Base-by-base conservation (phyloP, 2,329 filamentous ascomycete species). In the Amauroascus niger region DNA sequence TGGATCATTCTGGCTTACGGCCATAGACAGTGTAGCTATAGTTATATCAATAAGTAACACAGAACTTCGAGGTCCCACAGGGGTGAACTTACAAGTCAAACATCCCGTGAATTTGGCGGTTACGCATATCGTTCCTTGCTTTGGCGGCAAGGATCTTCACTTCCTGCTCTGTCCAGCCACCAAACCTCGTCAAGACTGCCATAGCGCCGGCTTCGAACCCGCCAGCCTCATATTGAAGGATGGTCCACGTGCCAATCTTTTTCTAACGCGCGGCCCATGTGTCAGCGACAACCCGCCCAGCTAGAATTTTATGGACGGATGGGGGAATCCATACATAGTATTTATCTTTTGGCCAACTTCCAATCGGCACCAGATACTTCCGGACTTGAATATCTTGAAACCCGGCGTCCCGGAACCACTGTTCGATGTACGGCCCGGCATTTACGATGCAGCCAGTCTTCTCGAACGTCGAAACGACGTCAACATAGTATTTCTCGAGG, bases 311-410 rank as follows among this genome's bases (percentile, higher is more conserved):
- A 39, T 8, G 6, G 46, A 14, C n/a, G 11, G 40, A 16, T 13
- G 16, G 45, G 32, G 26, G 46, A 35, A 5, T 13, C 35, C 46
- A 14, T 55, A 55, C 53, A 35, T 63, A 45, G 41, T 48, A 44
- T 33, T 57, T 58, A 50, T 65, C 60, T 46, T 63, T 64, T 11
- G 64, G 60, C 63, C 64, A 65, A 11, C 60, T 57, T 14, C 60
- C 61, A 35, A 62, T 39, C 9, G 58, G 58, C 8, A 62, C 52
- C 53, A 64, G 63, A 50, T 60, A 59, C 9, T 60, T 57, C 6
- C 58, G 43, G 40, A 64, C 57, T 9, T 54, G 24, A 24, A 64
- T 54, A 26, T 64, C 55, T 20, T 47, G 50, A 49, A 65, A 65
- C 1, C 64, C 63, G 9, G 61, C 63, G 3, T 61, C 57, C n/a